phyloP scores from a whole-genome alignment of 192 early-diverging fungal genomes.

The Geosiphon pyriformis region DNA sequence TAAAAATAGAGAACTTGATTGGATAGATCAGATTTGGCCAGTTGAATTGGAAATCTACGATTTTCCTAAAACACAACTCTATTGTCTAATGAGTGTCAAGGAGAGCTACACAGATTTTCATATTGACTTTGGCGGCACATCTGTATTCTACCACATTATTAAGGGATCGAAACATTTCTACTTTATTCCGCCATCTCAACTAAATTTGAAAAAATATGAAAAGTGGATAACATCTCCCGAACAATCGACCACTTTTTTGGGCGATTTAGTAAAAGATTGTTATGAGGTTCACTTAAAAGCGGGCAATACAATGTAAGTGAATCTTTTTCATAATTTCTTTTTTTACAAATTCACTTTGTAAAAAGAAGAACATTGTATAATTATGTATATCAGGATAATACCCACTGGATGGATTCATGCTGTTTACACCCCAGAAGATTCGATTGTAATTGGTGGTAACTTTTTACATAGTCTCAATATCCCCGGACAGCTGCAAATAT shows the following conservation, averaged over 20 bases:
- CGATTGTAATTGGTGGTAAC: constrained; percentile 91
- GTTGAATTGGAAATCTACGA: constrained; percentile 50
- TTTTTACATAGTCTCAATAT: constrained; percentile 82
- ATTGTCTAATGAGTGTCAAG: constrained; percentile 91
- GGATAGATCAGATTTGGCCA: constrained; percentile 87
- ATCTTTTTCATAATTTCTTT: neutral
- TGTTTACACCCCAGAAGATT: constrained; percentile 80
- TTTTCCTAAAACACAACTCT: constrained; percentile 83
- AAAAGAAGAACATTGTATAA: too few species aligned
- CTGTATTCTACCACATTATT: constrained; percentile 89
- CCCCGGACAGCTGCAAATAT: constrained; percentile 60
- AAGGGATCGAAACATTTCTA: constrained; percentile 86
- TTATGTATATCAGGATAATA: constrained; percentile 59
- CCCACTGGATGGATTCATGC: constrained; percentile 97
- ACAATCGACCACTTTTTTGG: constrained; percentile 73
- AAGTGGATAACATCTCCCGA: constrained; percentile 87
- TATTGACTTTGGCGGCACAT: constrained; percentile 72
- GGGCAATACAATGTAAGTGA: constrained; percentile 80
- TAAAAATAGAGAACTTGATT: constrained; percentile 69
- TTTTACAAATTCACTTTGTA: too few species aligned
- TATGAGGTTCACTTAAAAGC: constrained; percentile 68
- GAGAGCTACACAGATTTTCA: constrained; percentile 67
- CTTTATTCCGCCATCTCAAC: constrained; percentile 76
- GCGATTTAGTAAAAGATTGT: constrained; percentile 75
- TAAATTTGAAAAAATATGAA: constrained; percentile 84